Percentiles rank a stretch among this genome's conserved stretches.
Conservation (phyloP, 805 yeast species). For the Torulaspora delbrueckii region DNA sequence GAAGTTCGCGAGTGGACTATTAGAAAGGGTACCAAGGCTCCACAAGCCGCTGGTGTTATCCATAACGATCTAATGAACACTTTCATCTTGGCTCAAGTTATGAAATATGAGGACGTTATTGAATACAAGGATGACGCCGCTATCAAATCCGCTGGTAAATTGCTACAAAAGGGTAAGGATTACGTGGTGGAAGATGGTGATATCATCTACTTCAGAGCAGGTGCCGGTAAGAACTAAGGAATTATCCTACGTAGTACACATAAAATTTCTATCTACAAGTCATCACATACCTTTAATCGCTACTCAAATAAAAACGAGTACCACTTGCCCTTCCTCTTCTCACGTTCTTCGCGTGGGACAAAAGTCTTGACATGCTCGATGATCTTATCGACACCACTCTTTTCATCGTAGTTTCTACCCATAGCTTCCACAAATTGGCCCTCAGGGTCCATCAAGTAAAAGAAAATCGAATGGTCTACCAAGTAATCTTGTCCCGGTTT, state of each 20-base stretch:
- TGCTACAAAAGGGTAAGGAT: constrained; percentile 87
- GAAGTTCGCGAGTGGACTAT: constrained; percentile 99
- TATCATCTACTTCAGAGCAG: constrained; percentile 85
- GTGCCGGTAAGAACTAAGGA: constrained; percentile 72
- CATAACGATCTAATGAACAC: constrained; percentile 95
- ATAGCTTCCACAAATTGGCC: constrained; percentile 92
- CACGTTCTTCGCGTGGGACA: constrained; percentile 66
- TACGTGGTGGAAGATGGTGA: constrained; percentile 96
- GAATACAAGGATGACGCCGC: constrained; percentile 76
- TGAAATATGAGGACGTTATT: constrained; percentile 73
- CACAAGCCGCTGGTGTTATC: constrained; percentile 98
- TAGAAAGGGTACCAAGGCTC: constrained; percentile 86
- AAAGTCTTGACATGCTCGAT: constrained; percentile 69
- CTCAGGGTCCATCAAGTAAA: constrained; percentile 97
- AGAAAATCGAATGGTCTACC: constrained; percentile 96
- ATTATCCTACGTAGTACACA: constrained; percentile 4
- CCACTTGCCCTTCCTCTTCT: constrained; percentile 56
- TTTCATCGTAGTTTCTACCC: constrained; percentile 84
- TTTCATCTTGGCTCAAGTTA: constrained; percentile 89
- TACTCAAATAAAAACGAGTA: constrained; percentile 38
- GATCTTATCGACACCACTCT: constrained; percentile 72
- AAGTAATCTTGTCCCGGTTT: constrained; percentile 95
- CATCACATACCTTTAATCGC: background rate
- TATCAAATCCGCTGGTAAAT: constrained; percentile 84
- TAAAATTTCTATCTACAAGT: constrained; percentile 18